A percentile compares a stretch with the other conserved stretches of the same genome.
Evolutionary conservation across 1,139 yeast genomes (phyloP).

Genomic region (Citeromyces hawaiiensis): DNA sequence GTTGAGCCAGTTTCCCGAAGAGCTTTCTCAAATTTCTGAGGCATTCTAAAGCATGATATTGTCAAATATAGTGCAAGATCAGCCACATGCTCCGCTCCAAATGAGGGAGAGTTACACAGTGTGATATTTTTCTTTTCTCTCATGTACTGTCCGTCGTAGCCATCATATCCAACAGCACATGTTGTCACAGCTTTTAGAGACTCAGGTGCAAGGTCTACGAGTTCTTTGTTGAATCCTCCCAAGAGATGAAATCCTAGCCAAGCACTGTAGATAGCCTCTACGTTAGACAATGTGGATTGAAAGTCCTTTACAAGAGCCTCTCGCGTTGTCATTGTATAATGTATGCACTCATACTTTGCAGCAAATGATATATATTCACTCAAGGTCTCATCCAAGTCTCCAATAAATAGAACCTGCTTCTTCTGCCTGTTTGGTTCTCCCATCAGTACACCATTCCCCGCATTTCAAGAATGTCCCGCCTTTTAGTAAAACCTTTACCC

Average conservation of each 20-base stretch:
- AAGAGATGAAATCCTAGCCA: slow-evolving; percentile 40
- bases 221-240: slow-evolving; percentile 32
- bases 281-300: slow-evolving; percentile 21
- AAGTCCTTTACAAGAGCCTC: slow-evolving; percentile 26
- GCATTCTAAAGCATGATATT: slow-evolving; percentile 48
- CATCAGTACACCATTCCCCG: no score
- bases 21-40: slow-evolving; percentile 31
- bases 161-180: slow-evolving; percentile 64
- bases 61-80: slow-evolving; percentile 55
- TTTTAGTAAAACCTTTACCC: no score
- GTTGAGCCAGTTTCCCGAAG: slow-evolving; percentile 28
- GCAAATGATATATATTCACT: slow-evolving; percentile 24
- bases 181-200: slow-evolving; percentile 42
- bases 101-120: slow-evolving; percentile 55
- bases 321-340: slow-evolving; percentile 25
- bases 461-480: no score
- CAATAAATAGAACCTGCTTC: slow-evolving; percentile 30
- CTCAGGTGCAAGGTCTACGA: slow-evolving; percentile 37
- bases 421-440: no score
- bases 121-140: slow-evolving; percentile 30
- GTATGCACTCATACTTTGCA: slow-evolving; percentile 27
- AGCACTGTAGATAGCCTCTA: slow-evolving; percentile 50
- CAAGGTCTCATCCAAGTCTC: slow-evolving; percentile 23
- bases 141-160: slow-evolving; percentile 30
- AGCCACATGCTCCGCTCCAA: slow-evolving; percentile 64